Evolutionary conservation across 805 yeast species (phyloP).

Genomic region (Candida sithepensis): DNA sequence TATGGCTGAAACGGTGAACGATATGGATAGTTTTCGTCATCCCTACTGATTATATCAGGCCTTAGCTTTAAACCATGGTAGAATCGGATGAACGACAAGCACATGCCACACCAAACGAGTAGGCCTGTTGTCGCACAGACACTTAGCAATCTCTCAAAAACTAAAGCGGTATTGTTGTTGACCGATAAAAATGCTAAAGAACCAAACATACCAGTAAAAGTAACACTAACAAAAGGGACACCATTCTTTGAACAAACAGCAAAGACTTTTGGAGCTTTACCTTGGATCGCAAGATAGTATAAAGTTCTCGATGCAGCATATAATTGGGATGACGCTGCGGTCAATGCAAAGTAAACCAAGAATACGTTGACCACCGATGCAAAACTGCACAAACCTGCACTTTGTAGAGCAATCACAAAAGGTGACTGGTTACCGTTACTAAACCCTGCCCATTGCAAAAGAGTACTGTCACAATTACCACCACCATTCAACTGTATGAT

Average conservation of each 20-base stretch:
- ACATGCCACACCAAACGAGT: conserved; percentile 73
- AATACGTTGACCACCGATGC: conserved; percentile 51
- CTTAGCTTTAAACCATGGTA: conserved; percentile 50
- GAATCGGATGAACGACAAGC: conserved; percentile 50
- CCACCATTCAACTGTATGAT: conserved; percentile 27
- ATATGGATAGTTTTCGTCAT: conserved; percentile 54
- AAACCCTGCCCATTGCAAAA: conserved; percentile 33
- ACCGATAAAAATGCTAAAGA: conserved; percentile 59
- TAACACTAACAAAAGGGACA: conserved; percentile 69
- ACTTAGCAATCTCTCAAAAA: conserved; percentile 64
- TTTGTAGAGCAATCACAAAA: conserved; percentile 53
- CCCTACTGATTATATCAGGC: conserved; percentile 52
- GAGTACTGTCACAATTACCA: conserved; percentile 20
- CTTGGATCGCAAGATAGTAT: conserved; percentile 50
- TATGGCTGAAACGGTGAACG: conserved; percentile 55
- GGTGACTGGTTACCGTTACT: conserved; percentile 52
- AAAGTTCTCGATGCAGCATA: conserved; percentile 61
- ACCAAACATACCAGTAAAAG: conserved; percentile 60
- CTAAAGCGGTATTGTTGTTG: conserved; percentile 51
- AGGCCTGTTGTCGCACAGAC: conserved; percentile 73
- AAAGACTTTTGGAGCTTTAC: conserved; percentile 60
- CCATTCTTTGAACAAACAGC: conserved; percentile 59
- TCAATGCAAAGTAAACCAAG: conserved; percentile 50
- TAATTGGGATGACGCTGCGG: conserved; percentile 55
- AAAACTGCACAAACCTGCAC: conserved; percentile 47